Evolutionary conservation across 1,284 basidiomycete species (phyloP), one percentile per base, ranked within the genome.

Genomic region (Leccinum solheimii): DNA sequence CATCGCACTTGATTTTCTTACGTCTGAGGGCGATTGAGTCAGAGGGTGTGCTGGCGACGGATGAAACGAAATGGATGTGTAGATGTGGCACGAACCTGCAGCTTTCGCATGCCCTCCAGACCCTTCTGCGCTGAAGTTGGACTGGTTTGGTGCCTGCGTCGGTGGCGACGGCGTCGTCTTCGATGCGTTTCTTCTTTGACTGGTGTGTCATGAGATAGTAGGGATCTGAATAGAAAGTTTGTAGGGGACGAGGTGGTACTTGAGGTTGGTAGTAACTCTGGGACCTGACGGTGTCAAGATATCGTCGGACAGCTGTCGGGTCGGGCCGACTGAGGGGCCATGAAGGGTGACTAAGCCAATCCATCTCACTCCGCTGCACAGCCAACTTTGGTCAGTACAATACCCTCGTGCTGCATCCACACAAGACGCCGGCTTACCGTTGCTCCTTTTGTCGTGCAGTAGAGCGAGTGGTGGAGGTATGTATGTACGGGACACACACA

Each of bases 1-100:
- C 91, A 78, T 93, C 91, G 75, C 91, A 93, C 74, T 93, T 93
- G 73, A 93, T 92, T 83, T 93, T 93, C 83, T 93, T 93, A 64
- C 90, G 85, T 65, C 91, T 92, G 72, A 49, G 16, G 53, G 56
- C 34, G 63, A 71, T 58, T n/a, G 30, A 5, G 64, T 72, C 56
- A 72, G 71, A 11, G 34, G 57, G 10, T 0, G 51, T 23, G 59
- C 55, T 40, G 53, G 61, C 54, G 61, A 58, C 64, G 63, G 62
- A 63, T 55, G 61, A 64, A 59, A 66, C 30, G 60, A 62, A 64
- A 55, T 57, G 32, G 62, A 56, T 58, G 53, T 27, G 19, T 56
- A 26, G 64, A 67, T 56, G 67, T 66, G 71, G 69, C 63, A 79
- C 85, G 58, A 63, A 88, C 91, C 91, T 86, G 80, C 91, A 93